Conservation (phyloP, 2,329 filamentous ascomycete genomes). For the Neopestalotiopsis sp. region DNA sequence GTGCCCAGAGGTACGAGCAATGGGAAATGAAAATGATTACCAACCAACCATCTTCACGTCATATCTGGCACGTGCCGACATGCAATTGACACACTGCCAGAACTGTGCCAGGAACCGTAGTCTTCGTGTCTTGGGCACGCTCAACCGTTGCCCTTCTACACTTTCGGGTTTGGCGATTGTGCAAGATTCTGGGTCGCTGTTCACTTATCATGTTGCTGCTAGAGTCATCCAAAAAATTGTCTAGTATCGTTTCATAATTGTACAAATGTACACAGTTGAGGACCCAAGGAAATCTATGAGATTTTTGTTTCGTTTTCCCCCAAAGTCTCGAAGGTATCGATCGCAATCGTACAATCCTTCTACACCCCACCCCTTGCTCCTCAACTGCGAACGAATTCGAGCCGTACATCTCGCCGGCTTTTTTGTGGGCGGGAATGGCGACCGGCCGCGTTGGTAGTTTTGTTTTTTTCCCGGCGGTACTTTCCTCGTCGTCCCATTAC, state of each 20-base stretch:
- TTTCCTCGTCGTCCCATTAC: constrained; percentile 28
- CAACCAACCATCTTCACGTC: background rate
- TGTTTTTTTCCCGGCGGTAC: constrained; percentile 6
- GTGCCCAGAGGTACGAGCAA: background rate
- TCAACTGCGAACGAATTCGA: constrained; percentile 4
- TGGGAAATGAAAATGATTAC: background rate
- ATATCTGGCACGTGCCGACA: background rate
- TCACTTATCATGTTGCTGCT: constrained; percentile 9
- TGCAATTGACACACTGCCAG: too few relatives aligned
- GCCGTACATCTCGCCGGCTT: constrained; percentile 4
- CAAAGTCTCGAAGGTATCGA: constrained; percentile 24
- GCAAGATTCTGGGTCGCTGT: background rate
- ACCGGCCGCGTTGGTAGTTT: background rate
- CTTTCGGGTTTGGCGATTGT: background rate
- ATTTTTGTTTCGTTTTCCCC: constrained; percentile 20
- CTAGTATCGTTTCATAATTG: constrained; percentile 33
- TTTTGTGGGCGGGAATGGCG: constrained; percentile 13
- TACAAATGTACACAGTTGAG: constrained; percentile 36
- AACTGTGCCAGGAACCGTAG: too few relatives aligned
- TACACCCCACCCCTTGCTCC: background rate
- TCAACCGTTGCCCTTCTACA: background rate
- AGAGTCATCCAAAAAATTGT: constrained; percentile 6
- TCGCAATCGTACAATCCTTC: constrained; percentile 31
- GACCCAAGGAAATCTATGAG: constrained; percentile 38
- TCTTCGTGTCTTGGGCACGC: background rate